phyloP scores from a whole-genome alignment of 2,329 filamentous ascomycete species.

The Huntiella omanensis region DNA sequence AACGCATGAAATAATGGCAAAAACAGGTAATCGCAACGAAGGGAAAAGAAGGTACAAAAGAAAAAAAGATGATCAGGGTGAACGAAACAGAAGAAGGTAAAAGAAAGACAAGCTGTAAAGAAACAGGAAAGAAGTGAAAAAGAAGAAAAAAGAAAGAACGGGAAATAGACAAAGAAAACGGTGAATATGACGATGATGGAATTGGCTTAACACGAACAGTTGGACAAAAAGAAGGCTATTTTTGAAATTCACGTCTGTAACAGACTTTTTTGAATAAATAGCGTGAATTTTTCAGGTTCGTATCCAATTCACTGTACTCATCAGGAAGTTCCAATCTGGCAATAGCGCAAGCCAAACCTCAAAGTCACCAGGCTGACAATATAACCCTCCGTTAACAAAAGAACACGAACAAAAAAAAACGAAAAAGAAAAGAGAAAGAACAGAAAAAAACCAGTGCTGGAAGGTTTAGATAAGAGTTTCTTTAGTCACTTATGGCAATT shows the following conservation, averaged over 20 bases:
- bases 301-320: too few species aligned
- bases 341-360: neutral
- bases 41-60: neutral
- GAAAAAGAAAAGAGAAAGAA: conserved; percentile 2
- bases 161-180: neutral
- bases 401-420: neutral
- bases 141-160: neutral
- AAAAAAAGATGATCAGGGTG: neutral
- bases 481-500: too few species aligned
- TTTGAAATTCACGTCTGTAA: too few species aligned
- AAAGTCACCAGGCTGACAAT: neutral
- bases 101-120: neutral
- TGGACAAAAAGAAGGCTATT: neutral
- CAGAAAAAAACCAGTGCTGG: neutral
- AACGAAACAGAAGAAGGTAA: neutral
- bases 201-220: too few species aligned
- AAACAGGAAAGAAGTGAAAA: neutral
- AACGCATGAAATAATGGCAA: too few species aligned
- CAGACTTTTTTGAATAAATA: too few species aligned
- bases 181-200: too few species aligned
- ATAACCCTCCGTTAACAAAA: neutral
- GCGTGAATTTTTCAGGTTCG: too few species aligned
- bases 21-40: neutral
- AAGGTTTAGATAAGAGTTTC: too few species aligned
- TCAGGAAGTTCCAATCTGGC: neutral